These are phyloP conservation scores for Tephrocybe sp. DNA, from an alignment of 768 basidiomycete species.

Conservation along the genomic window DNA sequence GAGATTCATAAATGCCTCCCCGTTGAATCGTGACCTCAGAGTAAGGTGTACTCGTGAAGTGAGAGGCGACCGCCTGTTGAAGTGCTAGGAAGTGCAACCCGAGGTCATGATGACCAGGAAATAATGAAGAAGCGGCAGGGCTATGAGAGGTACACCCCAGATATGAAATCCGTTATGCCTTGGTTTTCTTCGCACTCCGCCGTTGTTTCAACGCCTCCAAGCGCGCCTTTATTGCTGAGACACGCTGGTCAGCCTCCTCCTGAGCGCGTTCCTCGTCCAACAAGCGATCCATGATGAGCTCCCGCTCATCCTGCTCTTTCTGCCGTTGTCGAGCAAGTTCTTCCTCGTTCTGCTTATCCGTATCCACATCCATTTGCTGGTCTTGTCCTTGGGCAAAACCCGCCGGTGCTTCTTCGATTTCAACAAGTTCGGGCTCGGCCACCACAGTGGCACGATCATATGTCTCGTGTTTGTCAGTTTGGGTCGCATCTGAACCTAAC, in stretches of 20 bases:
- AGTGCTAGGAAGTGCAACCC: too few species aligned
- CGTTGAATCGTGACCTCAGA: too few species aligned
- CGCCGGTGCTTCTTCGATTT: slow-evolving; percentile 33
- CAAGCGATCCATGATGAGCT: slow-evolving; percentile 82
- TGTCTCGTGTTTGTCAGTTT: slow-evolving; percentile 41
- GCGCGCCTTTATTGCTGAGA: slow-evolving; percentile 58
- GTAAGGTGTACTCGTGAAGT: too few species aligned
- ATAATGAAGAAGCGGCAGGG: too few species aligned
- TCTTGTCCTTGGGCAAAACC: slow-evolving; percentile 47
- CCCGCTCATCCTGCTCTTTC: slow-evolving; percentile 70
- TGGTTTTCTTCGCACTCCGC: slow-evolving; percentile 23
- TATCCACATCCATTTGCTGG: slow-evolving; percentile 22
- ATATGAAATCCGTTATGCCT: too few species aligned
- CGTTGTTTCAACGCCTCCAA: slow-evolving; percentile 54
- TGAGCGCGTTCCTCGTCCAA: slow-evolving; percentile 83
- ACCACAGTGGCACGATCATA: slow-evolving; percentile 70
- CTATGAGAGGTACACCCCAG: too few species aligned
- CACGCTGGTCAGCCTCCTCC: slow-evolving; percentile 83
- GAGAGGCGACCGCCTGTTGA: too few species aligned
- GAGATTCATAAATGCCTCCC: too few species aligned
- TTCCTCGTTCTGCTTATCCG: slow-evolving; percentile 33
- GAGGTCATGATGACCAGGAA: too few species aligned
- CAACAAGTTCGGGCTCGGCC: slow-evolving; percentile 61
- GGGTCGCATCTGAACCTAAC: slow-evolving; percentile 30
- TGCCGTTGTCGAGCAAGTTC: slow-evolving; percentile 43